phyloP scores from a whole-genome alignment of 306 rosid species.

The Oemleria cerasiformis region DNA sequence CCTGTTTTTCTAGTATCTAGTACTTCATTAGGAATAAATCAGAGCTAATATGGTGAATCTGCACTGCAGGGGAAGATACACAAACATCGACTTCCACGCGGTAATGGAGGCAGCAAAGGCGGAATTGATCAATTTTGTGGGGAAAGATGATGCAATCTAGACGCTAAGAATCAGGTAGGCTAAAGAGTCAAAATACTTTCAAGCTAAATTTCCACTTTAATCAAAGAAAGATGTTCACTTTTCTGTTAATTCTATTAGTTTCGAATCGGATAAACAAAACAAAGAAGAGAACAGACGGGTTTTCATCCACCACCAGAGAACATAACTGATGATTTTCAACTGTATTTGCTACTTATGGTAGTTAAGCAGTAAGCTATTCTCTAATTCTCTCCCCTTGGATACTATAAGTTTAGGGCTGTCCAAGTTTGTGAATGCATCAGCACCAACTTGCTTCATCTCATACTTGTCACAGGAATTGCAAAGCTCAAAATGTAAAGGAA shows the following conservation, averaged over 20 bases:
- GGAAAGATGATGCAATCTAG: constrained; percentile 53
- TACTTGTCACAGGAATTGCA: not conserved
- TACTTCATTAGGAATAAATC: not conserved
- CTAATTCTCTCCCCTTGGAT: not conserved
- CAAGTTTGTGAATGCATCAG: too few species aligned
- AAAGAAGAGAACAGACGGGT: not conserved
- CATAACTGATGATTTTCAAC: not conserved
- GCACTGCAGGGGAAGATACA: constrained; percentile 86
- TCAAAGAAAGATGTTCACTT: constrained; percentile 20
- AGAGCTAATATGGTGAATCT: constrained; percentile 33
- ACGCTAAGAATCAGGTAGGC: constrained; percentile 13
- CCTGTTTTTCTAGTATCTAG: not conserved
- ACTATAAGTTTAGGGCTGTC: too few species aligned
- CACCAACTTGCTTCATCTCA: too few species aligned
- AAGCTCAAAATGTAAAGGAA: not conserved
- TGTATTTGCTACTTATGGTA: not conserved
- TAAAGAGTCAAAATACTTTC: not conserved
- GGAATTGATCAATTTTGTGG: constrained; percentile 54
- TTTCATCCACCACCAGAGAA: constrained; percentile 6
- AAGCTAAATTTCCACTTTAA: not conserved
- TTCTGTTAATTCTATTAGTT: not conserved
- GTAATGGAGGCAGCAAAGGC: constrained; percentile 84
- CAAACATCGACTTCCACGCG: constrained; percentile 48
- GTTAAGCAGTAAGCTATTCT: constrained; percentile 7
- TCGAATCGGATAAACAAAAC: not conserved